Base-by-base conservation (phyloP, 1,139 yeast genomes). In the Zhuliangozyma parablackwelliae region DNA sequence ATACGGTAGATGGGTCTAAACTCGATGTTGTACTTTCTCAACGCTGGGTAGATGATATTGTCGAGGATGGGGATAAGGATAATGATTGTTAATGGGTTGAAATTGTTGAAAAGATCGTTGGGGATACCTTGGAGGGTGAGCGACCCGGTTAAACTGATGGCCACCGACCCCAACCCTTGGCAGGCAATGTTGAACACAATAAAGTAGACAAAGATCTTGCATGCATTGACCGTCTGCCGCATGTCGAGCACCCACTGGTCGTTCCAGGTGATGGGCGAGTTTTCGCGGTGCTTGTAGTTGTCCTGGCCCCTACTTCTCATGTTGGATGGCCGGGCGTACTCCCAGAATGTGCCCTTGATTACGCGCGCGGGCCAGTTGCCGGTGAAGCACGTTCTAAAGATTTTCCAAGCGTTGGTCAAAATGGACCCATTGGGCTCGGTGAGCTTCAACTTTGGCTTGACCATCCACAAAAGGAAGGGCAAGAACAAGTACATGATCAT, bases 91-190 rank as follows among this genome's bases (percentile, higher is more conserved):
- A 82, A 65, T 26, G 88, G 83, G 53, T 82, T 82, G 58, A 82
- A 78, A 46, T 79, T 80, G 55, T 72, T 75, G 56, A 80, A 75
- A 53, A 82, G 68, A 65, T 81, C 89, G 51, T 82, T 82, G 45
- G 89, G 89, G 44, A 81, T 75, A 39, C 87, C 86, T 36, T 78
- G 69, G 25, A 79, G 69, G 25, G 74, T 63, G 84, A 82, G 77
- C 26, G 82, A 72, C 39, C 81, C 82, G 32, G 86, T 80, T 52
- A 80, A 84, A 7, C 81, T 77, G 40, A 76, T 78, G 55, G 78
- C 79, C 37, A 78, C 69, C 40, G 78, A 67, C 34, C 82, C 79
- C 58, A 80, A 69, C 55, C 85, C 86, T 51, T 78, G 77, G 56
- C 81, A 85, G 47, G 77, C 75, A 48, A 82, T 65, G 62, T 78